Evolutionary conservation across 208 protist species (phyloP).

Genomic region (Leptomonas seymouri): DNA sequence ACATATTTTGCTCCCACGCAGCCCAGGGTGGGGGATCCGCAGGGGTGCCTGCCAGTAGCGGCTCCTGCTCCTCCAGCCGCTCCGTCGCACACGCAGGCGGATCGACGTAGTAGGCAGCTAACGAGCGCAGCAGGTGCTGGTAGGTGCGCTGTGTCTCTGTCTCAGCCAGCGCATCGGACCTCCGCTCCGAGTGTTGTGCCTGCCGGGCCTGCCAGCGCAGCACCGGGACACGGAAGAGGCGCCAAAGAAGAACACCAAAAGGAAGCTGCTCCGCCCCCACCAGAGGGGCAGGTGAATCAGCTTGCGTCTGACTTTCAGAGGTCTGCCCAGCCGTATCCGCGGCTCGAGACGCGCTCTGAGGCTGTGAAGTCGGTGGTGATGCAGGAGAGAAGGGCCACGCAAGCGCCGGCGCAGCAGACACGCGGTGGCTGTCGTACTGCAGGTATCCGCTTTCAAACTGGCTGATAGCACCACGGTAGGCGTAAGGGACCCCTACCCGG

Average conservation of each 20-base stretch:
- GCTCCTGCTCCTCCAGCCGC: slow-evolving; percentile 25
- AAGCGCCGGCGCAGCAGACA: slow-evolving; percentile 30
- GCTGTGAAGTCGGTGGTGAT: background rate
- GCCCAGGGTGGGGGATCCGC: slow-evolving; percentile 32
- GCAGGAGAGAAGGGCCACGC: background rate
- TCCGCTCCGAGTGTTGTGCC: background rate
- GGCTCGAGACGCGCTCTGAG: background rate
- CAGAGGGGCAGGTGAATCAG: background rate
- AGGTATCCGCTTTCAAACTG: slow-evolving; percentile 17
- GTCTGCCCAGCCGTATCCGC: too few species aligned
- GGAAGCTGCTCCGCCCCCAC: slow-evolving; percentile 27
- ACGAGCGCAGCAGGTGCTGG: slow-evolving; percentile 21
- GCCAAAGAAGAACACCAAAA: slow-evolving; percentile 51
- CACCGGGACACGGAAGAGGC: slow-evolving; percentile 37
- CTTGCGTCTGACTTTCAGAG: background rate
- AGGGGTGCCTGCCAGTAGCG: slow-evolving; percentile 21
- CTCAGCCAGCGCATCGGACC: background rate
- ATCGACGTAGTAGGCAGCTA: slow-evolving; percentile 38
- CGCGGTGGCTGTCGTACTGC: slow-evolving; percentile 32
- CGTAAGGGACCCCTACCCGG: slow-evolving; percentile 36
- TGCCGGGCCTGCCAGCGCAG: slow-evolving; percentile 30
- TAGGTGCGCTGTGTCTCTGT: slow-evolving; percentile 19
- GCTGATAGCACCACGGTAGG: slow-evolving; percentile 22
- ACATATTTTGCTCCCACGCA: slow-evolving; percentile 35
- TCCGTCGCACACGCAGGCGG: slow-evolving; percentile 26